These are phyloP conservation scores for Oryza nivara DNA, from an alignment of 176 grass and related monocot species.

Conservation along the genomic window DNA sequence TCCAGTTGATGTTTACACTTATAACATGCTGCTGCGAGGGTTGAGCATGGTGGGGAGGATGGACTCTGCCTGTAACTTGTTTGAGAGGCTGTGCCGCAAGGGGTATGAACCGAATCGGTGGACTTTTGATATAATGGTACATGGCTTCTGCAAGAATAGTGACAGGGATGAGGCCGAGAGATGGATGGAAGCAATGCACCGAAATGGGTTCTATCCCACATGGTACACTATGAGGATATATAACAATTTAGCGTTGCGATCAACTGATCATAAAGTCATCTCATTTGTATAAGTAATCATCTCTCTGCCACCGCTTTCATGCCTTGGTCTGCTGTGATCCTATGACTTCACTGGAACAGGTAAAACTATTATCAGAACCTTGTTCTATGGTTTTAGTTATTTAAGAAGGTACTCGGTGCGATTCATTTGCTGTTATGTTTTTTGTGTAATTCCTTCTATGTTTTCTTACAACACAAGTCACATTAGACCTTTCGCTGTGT, in stretches of 20 bases:
- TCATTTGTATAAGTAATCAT: constrained; percentile 50
- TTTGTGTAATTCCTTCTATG: constrained; percentile 13
- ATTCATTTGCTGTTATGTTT: constrained; percentile 14
- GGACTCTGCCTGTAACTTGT: constrained; percentile 78
- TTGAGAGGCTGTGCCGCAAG: constrained; percentile 66
- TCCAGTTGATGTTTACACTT: constrained; percentile 88
- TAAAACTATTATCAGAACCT: constrained; percentile 37
- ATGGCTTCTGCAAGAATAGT: constrained; percentile 81
- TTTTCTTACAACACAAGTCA: constrained; percentile 37
- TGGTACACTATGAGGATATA: constrained; percentile 77
- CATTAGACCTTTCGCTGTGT: neutral
- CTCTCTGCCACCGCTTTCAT: neutral
- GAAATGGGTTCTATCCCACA: constrained; percentile 78
- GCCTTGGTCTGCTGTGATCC: constrained; percentile 17
- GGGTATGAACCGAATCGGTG: constrained; percentile 84
- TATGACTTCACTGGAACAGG: constrained; percentile 36
- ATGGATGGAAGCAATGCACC: constrained; percentile 81
- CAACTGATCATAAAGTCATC: constrained; percentile 42
- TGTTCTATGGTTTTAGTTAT: constrained; percentile 17
- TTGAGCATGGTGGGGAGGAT: constrained; percentile 72
- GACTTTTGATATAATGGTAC: constrained; percentile 88
- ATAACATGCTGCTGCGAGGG: constrained; percentile 88
- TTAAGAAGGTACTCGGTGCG: constrained; percentile 32
- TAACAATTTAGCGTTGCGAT: constrained; percentile 41
- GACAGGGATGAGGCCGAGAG: constrained; percentile 78